These are phyloP conservation scores for Carpinus fangiana DNA, from an alignment of 306 rosid species.

Conservation along the genomic window DNA sequence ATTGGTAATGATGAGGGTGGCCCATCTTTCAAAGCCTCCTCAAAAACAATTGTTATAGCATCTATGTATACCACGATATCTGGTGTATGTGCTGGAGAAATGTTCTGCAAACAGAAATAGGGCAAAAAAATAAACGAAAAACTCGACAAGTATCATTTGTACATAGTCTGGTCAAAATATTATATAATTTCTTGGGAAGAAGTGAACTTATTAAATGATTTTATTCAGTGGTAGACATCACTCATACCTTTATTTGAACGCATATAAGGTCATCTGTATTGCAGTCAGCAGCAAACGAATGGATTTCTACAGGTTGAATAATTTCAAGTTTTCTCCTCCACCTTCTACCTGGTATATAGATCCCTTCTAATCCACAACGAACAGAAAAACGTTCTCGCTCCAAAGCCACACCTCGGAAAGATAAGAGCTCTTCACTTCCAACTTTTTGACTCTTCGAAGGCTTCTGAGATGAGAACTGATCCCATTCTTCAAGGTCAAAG, in stretches of 20 bases:
- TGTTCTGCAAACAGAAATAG: conserved; percentile 59
- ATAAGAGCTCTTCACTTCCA: conserved; percentile 63
- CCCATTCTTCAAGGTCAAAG: conserved; percentile 77
- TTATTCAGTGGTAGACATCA: conserved; percentile 21
- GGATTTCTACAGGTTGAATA: conserved; percentile 79
- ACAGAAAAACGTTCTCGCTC: conserved; percentile 90
- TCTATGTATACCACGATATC: conserved; percentile 81
- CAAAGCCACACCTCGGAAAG: conserved; percentile 87
- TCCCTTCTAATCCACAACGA: conserved; percentile 88
- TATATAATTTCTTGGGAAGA: background rate
- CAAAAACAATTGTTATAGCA: conserved; percentile 81
- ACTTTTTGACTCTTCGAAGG: conserved; percentile 40
- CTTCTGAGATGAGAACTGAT: conserved; percentile 63
- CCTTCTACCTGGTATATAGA: conserved; percentile 86
- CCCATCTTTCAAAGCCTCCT: conserved; percentile 66
- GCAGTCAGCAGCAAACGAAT: conserved; percentile 81
- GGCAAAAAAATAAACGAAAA: conserved; percentile 26
- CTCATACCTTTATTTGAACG: conserved; percentile 88
- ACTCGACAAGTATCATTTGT: conserved; percentile 18
- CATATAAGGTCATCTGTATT: conserved; percentile 87
- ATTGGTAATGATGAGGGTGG: conserved; percentile 66
- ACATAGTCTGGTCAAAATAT: background rate
- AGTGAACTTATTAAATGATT: conserved; percentile 22
- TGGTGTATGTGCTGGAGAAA: conserved; percentile 75
- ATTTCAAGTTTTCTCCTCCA: conserved; percentile 95